Conservation (phyloP, 768 basidiomycete genomes). For the Naganishia vishniacii region DNA sequence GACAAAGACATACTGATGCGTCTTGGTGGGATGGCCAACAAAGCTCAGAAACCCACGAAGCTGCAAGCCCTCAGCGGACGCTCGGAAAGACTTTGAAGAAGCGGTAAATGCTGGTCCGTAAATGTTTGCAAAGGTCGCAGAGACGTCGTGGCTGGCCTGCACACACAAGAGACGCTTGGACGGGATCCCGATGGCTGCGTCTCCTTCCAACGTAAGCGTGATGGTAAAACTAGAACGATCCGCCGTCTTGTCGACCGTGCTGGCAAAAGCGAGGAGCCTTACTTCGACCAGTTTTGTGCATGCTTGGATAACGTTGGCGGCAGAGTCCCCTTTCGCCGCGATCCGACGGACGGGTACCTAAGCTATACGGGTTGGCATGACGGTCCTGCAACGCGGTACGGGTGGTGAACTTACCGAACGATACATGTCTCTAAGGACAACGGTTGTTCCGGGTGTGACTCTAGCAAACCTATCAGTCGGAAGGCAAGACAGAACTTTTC, state of each 20-base stretch:
- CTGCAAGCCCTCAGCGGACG: not conserved
- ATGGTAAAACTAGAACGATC: not conserved
- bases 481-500: conserved; percentile 71
- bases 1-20: conserved; percentile 11
- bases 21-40: not conserved
- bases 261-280: not conserved
- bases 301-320: not conserved
- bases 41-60: conserved; percentile 17
- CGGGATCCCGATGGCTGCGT: not conserved
- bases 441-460: conserved; percentile 69
- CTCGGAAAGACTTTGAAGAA: not conserved
- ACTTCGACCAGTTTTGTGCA: not conserved
- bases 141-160: not conserved
- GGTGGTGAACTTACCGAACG: conserved; percentile 51
- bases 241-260: not conserved
- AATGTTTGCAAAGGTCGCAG: not conserved
- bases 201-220: conserved; percentile 3
- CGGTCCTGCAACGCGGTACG: too few species aligned
- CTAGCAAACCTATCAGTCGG: conserved; percentile 69
- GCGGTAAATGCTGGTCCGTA: not conserved
- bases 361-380: not conserved
- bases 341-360: not conserved
- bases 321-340: not conserved
- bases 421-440: conserved; percentile 81
- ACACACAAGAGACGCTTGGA: not conserved